Evolutionary conservation across 495 filamentous ascomycete species (phyloP).

Genomic region (Neurospora sp.): DNA sequence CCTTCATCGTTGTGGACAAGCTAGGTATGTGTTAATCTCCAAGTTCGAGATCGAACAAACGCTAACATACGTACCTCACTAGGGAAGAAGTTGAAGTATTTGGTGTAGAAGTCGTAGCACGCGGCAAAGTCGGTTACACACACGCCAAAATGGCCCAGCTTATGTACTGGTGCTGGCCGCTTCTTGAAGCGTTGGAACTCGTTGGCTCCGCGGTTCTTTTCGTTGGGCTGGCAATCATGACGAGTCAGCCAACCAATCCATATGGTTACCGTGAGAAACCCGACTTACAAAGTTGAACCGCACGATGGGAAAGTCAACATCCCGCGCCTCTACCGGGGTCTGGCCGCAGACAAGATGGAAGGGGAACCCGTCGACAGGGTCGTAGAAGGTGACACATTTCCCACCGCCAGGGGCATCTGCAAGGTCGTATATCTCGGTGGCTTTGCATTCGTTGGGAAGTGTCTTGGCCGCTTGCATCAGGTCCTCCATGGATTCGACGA

Average conservation of each 20-base stretch:
- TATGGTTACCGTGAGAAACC: not conserved
- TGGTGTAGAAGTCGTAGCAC: slow-evolving; percentile 51
- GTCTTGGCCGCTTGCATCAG: slow-evolving; percentile 34
- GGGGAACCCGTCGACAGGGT: slow-evolving; percentile 49
- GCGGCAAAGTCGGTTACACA: slow-evolving; percentile 50
- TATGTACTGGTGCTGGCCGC: slow-evolving; percentile 60
- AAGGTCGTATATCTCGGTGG: slow-evolving; percentile 40
- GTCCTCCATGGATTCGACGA: slow-evolving; percentile 47
- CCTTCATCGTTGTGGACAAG: slow-evolving; percentile 39
- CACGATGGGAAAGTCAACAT: slow-evolving; percentile 32
- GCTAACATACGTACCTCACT: slow-evolving; percentile 26
- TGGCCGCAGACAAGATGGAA: slow-evolving; percentile 52
- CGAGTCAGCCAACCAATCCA: not conserved
- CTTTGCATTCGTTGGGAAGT: slow-evolving; percentile 31
- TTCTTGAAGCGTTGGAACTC: slow-evolving; percentile 45
- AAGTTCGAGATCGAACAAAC: not conserved
- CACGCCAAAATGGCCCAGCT: slow-evolving; percentile 65
- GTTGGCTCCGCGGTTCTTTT: slow-evolving; percentile 39
- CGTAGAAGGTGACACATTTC: slow-evolving; percentile 44
- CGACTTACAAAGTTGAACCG: slow-evolving; percentile 33
- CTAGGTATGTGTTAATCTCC: slow-evolving; percentile 3
- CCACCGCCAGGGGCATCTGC: slow-evolving; percentile 49
- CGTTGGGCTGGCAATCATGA: slow-evolving; percentile 20
- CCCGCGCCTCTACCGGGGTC: slow-evolving; percentile 19
- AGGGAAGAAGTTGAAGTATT: slow-evolving; percentile 58